Percentiles rank a stretch among this genome's conserved stretches.
These are phyloP conservation scores for Ceratocystis papillata DNA, from an alignment of 2,329 filamentous ascomycete genomes.

Conservation along the genomic window DNA sequence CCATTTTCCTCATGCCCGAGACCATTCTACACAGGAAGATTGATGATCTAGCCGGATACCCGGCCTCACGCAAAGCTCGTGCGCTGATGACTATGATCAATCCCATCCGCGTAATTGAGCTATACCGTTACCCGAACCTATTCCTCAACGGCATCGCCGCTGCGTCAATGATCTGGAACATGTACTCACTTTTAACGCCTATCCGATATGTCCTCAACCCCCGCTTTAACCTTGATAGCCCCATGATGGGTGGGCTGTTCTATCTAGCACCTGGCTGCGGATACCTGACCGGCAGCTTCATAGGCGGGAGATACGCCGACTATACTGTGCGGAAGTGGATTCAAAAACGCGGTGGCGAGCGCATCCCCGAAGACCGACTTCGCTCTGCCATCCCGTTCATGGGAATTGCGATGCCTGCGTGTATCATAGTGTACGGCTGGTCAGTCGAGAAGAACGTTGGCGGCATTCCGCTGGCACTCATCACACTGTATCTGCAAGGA, in stretches of 20 bases:
- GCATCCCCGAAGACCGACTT: slow-evolving; percentile 58
- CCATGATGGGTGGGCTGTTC: slow-evolving; percentile 59
- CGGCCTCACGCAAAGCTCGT: slow-evolving; percentile 38
- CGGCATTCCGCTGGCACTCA: slow-evolving; percentile 51
- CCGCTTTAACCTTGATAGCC: slow-evolving; percentile 55
- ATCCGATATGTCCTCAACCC: slow-evolving; percentile 67
- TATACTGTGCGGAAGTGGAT: slow-evolving; percentile 55
- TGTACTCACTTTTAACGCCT: slow-evolving; percentile 49
- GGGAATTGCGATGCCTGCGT: slow-evolving; percentile 46
- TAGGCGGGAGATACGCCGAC: slow-evolving; percentile 63
- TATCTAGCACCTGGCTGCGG: slow-evolving; percentile 64
- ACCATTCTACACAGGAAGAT: slow-evolving; percentile 57
- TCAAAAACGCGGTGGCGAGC: slow-evolving; percentile 43
- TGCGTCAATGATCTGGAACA: slow-evolving; percentile 61
- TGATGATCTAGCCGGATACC: slow-evolving; percentile 49
- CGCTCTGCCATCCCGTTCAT: slow-evolving; percentile 48
- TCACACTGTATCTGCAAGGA: slow-evolving; percentile 65
- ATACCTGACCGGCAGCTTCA: slow-evolving; percentile 57
- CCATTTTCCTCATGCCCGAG: slow-evolving; percentile 59
- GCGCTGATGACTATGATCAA: slow-evolving; percentile 55
- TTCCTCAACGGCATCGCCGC: slow-evolving; percentile 49
- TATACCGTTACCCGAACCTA: slow-evolving; percentile 61
- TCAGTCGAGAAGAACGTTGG: slow-evolving; percentile 40
- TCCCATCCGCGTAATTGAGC: slow-evolving; percentile 50
- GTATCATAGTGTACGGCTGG: slow-evolving; percentile 54